phyloP scores from a whole-genome alignment of 2,329 filamentous ascomycete species.

The Fusarium buharicum region DNA sequence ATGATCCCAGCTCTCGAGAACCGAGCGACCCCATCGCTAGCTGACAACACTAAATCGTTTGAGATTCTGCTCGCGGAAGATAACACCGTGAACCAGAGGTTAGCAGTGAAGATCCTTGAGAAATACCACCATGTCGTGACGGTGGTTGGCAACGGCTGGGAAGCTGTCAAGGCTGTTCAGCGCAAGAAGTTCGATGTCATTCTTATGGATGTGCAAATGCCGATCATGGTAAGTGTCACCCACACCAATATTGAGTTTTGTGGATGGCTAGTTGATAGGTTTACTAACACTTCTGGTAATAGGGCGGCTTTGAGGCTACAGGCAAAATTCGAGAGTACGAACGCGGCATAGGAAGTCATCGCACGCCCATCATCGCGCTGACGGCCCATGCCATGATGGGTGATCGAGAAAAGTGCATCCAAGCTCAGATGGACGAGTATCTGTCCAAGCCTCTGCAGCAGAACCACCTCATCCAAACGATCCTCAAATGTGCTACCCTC shows the following conservation, averaged over 20 bases:
- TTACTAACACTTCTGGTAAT: slow-evolving; percentile 50
- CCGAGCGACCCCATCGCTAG: slow-evolving; percentile 87
- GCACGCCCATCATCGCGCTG: slow-evolving; percentile 94
- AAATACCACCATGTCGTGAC: slow-evolving; percentile 95
- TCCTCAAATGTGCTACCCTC: slow-evolving; percentile 94
- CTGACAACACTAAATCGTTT: slow-evolving; percentile 94
- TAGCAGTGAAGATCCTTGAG: slow-evolving; percentile 96
- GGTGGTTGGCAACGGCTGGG: slow-evolving; percentile 93
- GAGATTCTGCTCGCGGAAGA: slow-evolving; percentile 96
- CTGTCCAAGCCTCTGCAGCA: slow-evolving; percentile 96
- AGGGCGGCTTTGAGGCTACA: slow-evolving; percentile 97
- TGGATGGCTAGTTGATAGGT: background rate
- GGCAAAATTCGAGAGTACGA: slow-evolving; percentile 97
- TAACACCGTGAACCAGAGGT: slow-evolving; percentile 94
- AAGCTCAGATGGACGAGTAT: slow-evolving; percentile 99
- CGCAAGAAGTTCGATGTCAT: slow-evolving; percentile 94
- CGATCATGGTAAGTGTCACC: slow-evolving; percentile 80
- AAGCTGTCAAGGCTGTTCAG: slow-evolving; percentile 93
- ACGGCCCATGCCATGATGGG: slow-evolving; percentile 99
- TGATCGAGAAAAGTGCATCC: slow-evolving; percentile 96
- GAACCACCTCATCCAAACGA: slow-evolving; percentile 97
- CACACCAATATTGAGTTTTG: background rate
- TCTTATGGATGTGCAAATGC: slow-evolving; percentile 99
- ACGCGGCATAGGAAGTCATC: slow-evolving; percentile 78
- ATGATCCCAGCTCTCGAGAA: slow-evolving; percentile 97